These are phyloP conservation scores for Pinus tabuliformis DNA, from an alignment of 75 land plant genomes.

Conservation along the genomic window DNA sequence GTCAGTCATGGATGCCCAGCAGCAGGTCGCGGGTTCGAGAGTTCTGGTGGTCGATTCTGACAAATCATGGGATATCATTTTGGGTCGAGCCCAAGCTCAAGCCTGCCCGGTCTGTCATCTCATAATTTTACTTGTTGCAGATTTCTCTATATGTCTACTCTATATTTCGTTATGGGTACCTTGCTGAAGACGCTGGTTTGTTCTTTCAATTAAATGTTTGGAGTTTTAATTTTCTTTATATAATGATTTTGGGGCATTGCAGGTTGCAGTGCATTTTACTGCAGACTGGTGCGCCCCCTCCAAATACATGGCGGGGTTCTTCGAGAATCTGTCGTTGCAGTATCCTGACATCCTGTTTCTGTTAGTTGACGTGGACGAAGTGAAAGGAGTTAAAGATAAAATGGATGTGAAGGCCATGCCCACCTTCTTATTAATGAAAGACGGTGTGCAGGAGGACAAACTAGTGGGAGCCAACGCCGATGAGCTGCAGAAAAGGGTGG, in stretches of 20 bases:
- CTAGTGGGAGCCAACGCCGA: slow-evolving; percentile 59
- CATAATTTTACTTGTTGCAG: too few species aligned
- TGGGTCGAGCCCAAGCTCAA: slow-evolving; percentile 35
- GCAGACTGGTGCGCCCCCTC: slow-evolving; percentile 73
- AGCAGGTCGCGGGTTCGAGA: slow-evolving; percentile 21
- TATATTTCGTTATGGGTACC: neutral
- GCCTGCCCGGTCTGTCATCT: slow-evolving; percentile 29
- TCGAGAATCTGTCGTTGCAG: slow-evolving; percentile 38
- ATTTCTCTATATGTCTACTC: slow-evolving; percentile 8
- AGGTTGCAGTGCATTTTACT: slow-evolving; percentile 51
- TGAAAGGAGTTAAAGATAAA: slow-evolving; percentile 32
- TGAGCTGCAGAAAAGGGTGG: slow-evolving; percentile 48
- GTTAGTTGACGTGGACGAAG: slow-evolving; percentile 54
- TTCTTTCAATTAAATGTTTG: neutral
- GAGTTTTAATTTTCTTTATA: neutral
- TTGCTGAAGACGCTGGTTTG: neutral
- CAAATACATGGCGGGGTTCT: slow-evolving; percentile 39
- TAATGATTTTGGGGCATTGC: neutral
- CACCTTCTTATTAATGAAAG: slow-evolving; percentile 35
- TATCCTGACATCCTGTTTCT: slow-evolving; percentile 42
- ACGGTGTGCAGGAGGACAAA: slow-evolving; percentile 18
- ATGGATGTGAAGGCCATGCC: slow-evolving; percentile 69
- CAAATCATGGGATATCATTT: slow-evolving; percentile 35
- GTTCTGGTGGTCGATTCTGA: slow-evolving; percentile 44
- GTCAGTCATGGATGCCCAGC: neutral